Percentiles rank a stretch among this genome's conserved stretches.
These are phyloP conservation scores for Silene noctiflora DNA, from an alignment of 179 eudicot species.

Conservation along the genomic window DNA sequence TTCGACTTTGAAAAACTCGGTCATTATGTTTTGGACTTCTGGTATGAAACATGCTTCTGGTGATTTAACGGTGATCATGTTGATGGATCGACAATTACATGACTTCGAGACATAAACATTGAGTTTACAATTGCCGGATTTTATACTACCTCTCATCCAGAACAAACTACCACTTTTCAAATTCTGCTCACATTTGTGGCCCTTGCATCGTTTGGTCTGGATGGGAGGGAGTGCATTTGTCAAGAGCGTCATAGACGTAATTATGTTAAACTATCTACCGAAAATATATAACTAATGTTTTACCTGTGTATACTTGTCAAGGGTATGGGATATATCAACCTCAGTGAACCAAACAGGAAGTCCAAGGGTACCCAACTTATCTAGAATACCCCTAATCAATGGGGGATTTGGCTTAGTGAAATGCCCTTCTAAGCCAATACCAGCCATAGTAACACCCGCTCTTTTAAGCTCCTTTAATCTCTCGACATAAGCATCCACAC, in stretches of 20 bases:
- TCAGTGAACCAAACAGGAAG: slow-evolving; percentile 92
- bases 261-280: background rate
- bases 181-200: too few relatives aligned
- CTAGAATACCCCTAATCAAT: slow-evolving; percentile 66
- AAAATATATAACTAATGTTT: slow-evolving; percentile 3
- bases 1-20: background rate
- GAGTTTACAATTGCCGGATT: too few relatives aligned
- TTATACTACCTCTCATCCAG: too few relatives aligned
- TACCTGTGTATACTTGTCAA: slow-evolving; percentile 63
- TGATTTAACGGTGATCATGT: too few relatives aligned
- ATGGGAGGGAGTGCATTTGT: too few relatives aligned
- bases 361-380: slow-evolving; percentile 67
- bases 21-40: too few relatives aligned
- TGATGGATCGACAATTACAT: too few relatives aligned
- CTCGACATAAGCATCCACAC: slow-evolving; percentile 57
- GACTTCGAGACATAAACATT: too few relatives aligned
- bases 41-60: too few relatives aligned
- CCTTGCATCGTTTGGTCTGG: too few relatives aligned
- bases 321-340: slow-evolving; percentile 51
- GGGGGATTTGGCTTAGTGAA: slow-evolving; percentile 74
- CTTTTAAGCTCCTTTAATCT: slow-evolving; percentile 51
- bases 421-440: slow-evolving; percentile 83
- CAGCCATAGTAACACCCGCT: slow-evolving; percentile 67
- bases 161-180: too few relatives aligned
- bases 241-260: too few relatives aligned